A percentile compares a stretch with the other conserved stretches of the same genome.
phyloP scores from a whole-genome alignment of 2,329 filamentous ascomycete genomes.

The Penicillium freii region DNA sequence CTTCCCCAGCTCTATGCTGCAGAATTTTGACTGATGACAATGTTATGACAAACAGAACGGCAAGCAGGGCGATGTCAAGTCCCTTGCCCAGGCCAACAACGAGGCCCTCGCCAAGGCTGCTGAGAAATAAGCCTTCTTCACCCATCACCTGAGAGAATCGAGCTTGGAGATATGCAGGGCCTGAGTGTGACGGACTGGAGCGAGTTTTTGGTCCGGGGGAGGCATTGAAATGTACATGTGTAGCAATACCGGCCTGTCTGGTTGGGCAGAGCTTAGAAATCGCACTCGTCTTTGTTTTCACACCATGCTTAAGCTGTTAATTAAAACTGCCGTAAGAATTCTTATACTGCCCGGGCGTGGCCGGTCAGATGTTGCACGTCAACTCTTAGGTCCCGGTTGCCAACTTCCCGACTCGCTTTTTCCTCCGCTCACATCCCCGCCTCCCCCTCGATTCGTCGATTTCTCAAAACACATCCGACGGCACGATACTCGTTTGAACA shows the following conservation, averaged over 20 bases:
- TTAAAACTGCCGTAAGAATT: conserved; percentile 9
- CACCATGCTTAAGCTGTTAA: conserved; percentile 5
- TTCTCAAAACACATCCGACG: conserved; percentile 11
- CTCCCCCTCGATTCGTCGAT: conserved; percentile 16
- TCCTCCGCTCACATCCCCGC: conserved; percentile 18
- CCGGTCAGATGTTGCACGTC: conserved; percentile 22
- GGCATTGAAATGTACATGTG: conserved; percentile 35
- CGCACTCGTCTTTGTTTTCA: conserved; percentile 23
- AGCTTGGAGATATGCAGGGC: conserved; percentile 22
- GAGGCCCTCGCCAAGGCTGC: conserved; percentile 46
- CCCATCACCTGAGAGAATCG: conserved; percentile 11
- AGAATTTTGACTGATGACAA: conserved; percentile 31
- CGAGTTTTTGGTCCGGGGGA: conserved; percentile 19
- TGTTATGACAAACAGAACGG: conserved; percentile 66
- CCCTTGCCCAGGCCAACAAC: conserved; percentile 59
- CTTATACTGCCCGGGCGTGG: conserved; percentile 1
- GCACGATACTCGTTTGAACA: conserved; percentile 1
- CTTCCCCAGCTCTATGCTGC: background rate
- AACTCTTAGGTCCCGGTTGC: conserved; percentile 12
- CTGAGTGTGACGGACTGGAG: conserved; percentile 18
- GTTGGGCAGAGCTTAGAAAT: conserved; percentile 31
- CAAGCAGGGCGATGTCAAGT: conserved; percentile 86
- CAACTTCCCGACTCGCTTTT: conserved; percentile 23
- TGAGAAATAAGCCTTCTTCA: conserved; percentile 39
- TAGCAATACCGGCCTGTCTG: conserved; percentile 39